Conservation (phyloP, 441 rosid species). For the Bocquillonia castaneifolia region DNA sequence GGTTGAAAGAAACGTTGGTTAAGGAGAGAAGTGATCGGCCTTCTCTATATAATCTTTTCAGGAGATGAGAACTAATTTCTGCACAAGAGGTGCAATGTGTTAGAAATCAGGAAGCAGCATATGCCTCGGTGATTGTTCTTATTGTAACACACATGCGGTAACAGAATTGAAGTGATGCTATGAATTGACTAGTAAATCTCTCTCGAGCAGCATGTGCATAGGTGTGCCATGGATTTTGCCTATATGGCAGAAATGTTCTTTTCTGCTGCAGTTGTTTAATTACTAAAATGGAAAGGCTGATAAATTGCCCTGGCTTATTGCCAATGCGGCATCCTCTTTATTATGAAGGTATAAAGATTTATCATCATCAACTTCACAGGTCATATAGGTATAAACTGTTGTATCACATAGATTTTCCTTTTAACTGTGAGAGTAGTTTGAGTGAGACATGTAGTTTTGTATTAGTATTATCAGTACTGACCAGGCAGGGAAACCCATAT, state of each 20-base stretch:
- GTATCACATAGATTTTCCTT: neutral
- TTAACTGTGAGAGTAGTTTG: neutral
- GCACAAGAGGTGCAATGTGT: neutral
- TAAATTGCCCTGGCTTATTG: neutral
- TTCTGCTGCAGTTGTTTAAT: neutral
- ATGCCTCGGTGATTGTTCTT: neutral
- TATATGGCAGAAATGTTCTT: neutral
- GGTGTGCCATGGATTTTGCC: neutral
- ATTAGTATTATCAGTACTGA: neutral
- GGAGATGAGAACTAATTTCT: slow-evolving; percentile 9
- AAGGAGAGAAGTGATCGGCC: slow-evolving; percentile 9
- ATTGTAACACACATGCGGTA: neutral
- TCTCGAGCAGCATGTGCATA: neutral
- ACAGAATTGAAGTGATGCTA: slow-evolving; percentile 1
- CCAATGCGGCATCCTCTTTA: neutral
- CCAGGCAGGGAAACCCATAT: neutral
- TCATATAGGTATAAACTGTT: neutral
- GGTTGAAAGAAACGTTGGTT: neutral
- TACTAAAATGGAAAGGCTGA: neutral
- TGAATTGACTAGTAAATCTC: slow-evolving; percentile 3
- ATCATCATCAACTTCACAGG: neutral
- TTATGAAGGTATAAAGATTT: neutral
- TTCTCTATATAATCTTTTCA: slow-evolving; percentile 36
- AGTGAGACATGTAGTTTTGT: neutral
- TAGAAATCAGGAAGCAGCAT: neutral